Evolutionary conservation across 2,329 filamentous ascomycete genomes (phyloP).

Genomic region (Mariannaea sp.): DNA sequence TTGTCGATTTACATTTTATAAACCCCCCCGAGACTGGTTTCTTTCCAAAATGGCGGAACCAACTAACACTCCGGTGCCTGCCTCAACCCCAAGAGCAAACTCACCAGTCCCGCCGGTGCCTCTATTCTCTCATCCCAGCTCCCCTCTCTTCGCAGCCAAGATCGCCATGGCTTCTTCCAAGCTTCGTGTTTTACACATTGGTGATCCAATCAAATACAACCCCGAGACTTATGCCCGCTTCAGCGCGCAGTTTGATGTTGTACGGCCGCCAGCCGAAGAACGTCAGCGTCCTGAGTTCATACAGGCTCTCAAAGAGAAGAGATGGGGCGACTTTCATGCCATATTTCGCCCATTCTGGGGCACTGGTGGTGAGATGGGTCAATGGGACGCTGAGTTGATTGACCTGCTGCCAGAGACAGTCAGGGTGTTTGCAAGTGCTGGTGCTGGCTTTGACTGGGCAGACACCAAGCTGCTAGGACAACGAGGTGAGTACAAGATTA

Average conservation of each 20-base stretch:
- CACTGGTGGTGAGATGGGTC: conserved; percentile 69
- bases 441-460: conserved; percentile 70
- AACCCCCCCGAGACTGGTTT: background rate
- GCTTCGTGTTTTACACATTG: conserved; percentile 73
- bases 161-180: conserved; percentile 37
- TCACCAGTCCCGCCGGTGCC: conserved; percentile 44
- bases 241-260: conserved; percentile 51
- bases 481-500: conserved; percentile 58
- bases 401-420: conserved; percentile 58
- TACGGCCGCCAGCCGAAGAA: conserved; percentile 56
- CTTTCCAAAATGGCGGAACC: conserved; percentile 51
- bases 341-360: conserved; percentile 66
- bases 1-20: background rate
- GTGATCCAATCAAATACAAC: conserved; percentile 64
- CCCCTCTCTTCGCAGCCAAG: conserved; percentile 36
- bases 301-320: conserved; percentile 52
- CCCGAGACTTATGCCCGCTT: conserved; percentile 52
- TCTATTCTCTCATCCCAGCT: conserved; percentile 29
- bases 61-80: conserved; percentile 52
- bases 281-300: conserved; percentile 56
- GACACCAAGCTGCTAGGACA: conserved; percentile 65
- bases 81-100: conserved; percentile 50
- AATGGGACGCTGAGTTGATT: conserved; percentile 66
- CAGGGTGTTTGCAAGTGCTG: conserved; percentile 67
- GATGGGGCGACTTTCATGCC: conserved; percentile 61